phyloP scores from a whole-genome alignment of 2,329 filamentous ascomycete species.

The Colletotrichum graminicola region DNA sequence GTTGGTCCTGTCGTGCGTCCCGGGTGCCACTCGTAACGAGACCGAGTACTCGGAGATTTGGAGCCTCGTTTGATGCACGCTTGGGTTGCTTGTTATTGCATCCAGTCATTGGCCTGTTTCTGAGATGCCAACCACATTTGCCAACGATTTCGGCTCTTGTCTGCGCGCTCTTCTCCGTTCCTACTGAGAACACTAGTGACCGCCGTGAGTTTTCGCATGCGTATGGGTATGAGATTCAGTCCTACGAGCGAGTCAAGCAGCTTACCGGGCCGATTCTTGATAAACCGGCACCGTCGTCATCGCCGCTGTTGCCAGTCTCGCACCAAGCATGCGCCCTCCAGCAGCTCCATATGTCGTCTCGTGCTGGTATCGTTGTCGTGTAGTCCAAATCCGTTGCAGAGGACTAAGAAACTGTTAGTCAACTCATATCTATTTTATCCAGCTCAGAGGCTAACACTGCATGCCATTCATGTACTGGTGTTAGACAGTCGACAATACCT shows the following conservation, averaged over 20 bases:
- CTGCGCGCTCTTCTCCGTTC: neutral
- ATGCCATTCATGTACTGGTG: neutral
- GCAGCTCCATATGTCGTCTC: constrained; percentile 5
- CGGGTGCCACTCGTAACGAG: neutral
- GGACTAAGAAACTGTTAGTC: neutral
- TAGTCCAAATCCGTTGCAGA: neutral
- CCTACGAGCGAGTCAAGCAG: neutral
- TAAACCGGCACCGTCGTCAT: constrained; percentile 19
- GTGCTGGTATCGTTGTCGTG: neutral
- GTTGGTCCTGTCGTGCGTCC: neutral
- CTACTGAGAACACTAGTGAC: neutral
- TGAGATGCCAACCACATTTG: neutral
- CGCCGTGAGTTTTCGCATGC: neutral
- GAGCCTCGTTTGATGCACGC: constrained; percentile 7
- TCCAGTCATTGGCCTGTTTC: neutral
- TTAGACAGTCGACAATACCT: neutral
- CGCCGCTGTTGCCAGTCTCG: constrained; percentile 6
- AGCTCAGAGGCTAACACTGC: neutral
- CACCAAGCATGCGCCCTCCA: constrained; percentile 1
- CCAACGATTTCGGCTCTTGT: neutral
- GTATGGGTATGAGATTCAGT: constrained; percentile 23
- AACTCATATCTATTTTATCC: neutral
- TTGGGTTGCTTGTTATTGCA: constrained; percentile 1
- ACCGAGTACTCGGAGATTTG: neutral
- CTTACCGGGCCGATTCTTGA: neutral